Evolutionary conservation across 1,284 basidiomycete genomes (phyloP).

Genomic region (Heterobasidion occidentale): DNA sequence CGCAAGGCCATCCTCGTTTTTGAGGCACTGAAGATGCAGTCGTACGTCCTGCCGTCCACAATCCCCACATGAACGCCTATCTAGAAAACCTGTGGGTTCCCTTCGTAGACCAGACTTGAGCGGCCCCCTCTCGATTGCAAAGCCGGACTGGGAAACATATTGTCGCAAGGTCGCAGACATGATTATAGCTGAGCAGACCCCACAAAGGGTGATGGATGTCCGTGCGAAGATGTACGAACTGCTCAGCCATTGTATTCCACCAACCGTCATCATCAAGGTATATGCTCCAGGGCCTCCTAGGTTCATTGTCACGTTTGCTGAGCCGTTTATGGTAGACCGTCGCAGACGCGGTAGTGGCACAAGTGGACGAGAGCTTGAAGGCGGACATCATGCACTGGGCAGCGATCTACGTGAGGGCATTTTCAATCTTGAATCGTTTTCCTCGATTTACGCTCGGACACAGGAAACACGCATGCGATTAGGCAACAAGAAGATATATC

Average conservation of each 20-base stretch:
- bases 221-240: slow-evolving; percentile 93
- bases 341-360: slow-evolving; percentile 78
- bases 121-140: slow-evolving; percentile 74
- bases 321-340: slow-evolving; percentile 48
- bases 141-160: slow-evolving; percentile 99
- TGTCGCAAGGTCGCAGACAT: slow-evolving; percentile 90
- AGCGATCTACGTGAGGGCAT: slow-evolving; percentile 77
- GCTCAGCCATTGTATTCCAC: slow-evolving; percentile 96
- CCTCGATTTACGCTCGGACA: neutral
- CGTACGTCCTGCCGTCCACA: slow-evolving; percentile 34
- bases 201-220: slow-evolving; percentile 86
- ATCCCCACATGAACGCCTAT: neutral
- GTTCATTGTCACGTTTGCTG: neutral
- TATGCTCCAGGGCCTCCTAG: slow-evolving; percentile 10
- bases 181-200: slow-evolving; percentile 91
- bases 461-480: slow-evolving; percentile 88
- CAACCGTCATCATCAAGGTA: slow-evolving; percentile 85
- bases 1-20: slow-evolving; percentile 93
- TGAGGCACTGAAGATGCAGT: slow-evolving; percentile 95
- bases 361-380: slow-evolving; percentile 84
- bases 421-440: neutral
- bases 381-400: slow-evolving; percentile 95
- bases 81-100: neutral
- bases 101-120: slow-evolving; percentile 57
- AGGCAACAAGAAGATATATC: slow-evolving; percentile 93